Percentiles rank a stretch among this genome's conserved stretches.
Conservation (phyloP, 225 moss, liverwort and hornwort species). For the Thuidium tamariscinum region DNA sequence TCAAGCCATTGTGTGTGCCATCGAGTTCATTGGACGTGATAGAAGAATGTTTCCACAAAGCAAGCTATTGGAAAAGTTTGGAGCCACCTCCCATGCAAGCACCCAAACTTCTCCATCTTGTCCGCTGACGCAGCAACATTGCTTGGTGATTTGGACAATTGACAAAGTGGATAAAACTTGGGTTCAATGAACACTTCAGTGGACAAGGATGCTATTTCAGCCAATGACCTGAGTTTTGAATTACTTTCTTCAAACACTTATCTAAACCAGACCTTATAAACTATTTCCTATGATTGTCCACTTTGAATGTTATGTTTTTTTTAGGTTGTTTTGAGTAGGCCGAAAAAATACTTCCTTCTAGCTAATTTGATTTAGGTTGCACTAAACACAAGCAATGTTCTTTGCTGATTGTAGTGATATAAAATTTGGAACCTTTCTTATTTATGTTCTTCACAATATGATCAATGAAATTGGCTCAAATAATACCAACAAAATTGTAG, state of each 20-base stretch:
- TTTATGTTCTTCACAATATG: too few species aligned
- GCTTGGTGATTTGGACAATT: not conserved
- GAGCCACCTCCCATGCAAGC: not conserved
- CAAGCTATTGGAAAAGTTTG: accelerated
- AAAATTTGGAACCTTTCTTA: too few species aligned
- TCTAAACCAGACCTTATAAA: accelerated
- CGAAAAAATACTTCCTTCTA: too few species aligned
- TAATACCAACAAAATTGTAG: too few species aligned
- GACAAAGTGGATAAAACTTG: not conserved
- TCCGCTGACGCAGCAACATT: accelerated
- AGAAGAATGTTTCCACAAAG: not conserved
- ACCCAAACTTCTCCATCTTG: not conserved
- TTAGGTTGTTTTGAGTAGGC: too few species aligned
- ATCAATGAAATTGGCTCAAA: too few species aligned
- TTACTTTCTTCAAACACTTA: accelerated
- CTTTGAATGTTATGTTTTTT: too few species aligned
- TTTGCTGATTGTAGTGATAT: too few species aligned
- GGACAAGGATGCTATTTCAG: not conserved
- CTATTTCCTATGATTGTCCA: too few species aligned
- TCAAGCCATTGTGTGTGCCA: accelerated
- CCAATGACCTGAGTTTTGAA: not conserved
- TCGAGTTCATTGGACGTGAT: accelerated
- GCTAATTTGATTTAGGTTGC: too few species aligned
- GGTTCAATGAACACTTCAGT: not conserved
- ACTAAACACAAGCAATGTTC: too few species aligned